Evolutionary conservation across 192 early-diverging fungal species (phyloP).

Genomic region (Mortierella antarctica): DNA sequence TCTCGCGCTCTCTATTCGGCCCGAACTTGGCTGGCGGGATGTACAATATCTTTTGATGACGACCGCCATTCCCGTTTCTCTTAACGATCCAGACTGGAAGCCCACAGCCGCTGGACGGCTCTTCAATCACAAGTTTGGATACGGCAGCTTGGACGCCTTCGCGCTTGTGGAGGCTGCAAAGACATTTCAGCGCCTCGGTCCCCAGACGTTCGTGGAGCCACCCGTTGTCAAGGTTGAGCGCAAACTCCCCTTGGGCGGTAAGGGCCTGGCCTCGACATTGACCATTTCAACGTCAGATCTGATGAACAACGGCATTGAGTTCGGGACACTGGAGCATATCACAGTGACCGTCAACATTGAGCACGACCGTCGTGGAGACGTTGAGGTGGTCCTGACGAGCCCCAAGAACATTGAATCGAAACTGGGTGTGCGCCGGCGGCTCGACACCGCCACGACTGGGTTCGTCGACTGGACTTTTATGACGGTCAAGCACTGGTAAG

Average conservation of each 20-base stretch:
- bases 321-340: constrained; percentile 84
- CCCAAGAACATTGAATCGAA: constrained; percentile 74
- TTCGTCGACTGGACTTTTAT: constrained; percentile 93
- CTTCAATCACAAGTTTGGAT: constrained; percentile 95
- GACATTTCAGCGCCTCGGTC: constrained; percentile 68
- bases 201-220: constrained; percentile 70
- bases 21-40: constrained; percentile 97
- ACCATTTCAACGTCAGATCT: constrained; percentile 62
- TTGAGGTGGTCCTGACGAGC: constrained; percentile 84
- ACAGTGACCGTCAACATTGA: constrained; percentile 87
- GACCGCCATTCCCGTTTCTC: constrained; percentile 78
- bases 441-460: constrained; percentile 75
- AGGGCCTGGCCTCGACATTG: constrained; percentile 52
- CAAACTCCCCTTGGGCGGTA: constrained; percentile 63
- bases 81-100: constrained; percentile 80
- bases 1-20: constrained; percentile 83
- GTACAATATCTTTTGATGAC: constrained; percentile 88
- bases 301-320: constrained; percentile 34
- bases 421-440: constrained; percentile 71
- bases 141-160: constrained; percentile 90
- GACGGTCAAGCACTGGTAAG: constrained; percentile 95
- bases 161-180: constrained; percentile 84
- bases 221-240: constrained; percentile 51
- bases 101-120: constrained; percentile 72
- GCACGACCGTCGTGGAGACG: constrained; percentile 86